Conservation (phyloP, 352 stramenopile genomes). For the Pythium insidiosum region DNA sequence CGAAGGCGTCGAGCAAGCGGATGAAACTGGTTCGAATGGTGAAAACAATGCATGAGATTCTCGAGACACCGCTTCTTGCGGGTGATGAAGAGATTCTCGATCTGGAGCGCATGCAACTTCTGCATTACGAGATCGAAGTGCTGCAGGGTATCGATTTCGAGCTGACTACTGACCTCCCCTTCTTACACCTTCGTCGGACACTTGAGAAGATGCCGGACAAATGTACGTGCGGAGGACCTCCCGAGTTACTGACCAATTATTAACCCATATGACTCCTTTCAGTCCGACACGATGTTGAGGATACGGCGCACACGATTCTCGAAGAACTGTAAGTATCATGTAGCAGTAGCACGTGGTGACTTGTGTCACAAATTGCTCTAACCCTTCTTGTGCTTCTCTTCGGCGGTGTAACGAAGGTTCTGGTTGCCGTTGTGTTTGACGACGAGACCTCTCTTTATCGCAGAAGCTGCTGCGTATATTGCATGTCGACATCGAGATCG, state of each 20-base stretch:
- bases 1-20: constrained; percentile 78
- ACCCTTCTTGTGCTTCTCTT: too few relatives aligned
- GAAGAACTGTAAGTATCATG: constrained; percentile 62
- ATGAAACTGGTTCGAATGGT: constrained; percentile 87
- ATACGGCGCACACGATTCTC: constrained; percentile 41
- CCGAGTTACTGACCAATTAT: neutral
- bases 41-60: constrained; percentile 77
- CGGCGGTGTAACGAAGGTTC: too few relatives aligned
- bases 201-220: constrained; percentile 71
- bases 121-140: constrained; percentile 83
- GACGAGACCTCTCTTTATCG: constrained; percentile 43
- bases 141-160: constrained; percentile 78
- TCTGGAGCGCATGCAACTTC: constrained; percentile 73
- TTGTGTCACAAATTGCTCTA: too few relatives aligned
- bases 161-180: constrained; percentile 70
- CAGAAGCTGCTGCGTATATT: constrained; percentile 72
- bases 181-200: constrained; percentile 51
- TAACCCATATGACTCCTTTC: neutral
- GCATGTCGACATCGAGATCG: constrained; percentile 61
- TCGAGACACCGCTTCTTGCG: constrained; percentile 56
- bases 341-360: too few relatives aligned
- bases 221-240: constrained; percentile 22
- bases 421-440: constrained; percentile 57
- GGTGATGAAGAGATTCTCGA: constrained; percentile 83
- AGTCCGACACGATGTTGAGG: constrained; percentile 44